A percentile compares a stretch with the other conserved stretches of the same genome.
These are phyloP conservation scores for Eucalyptus shirleyi DNA, from an alignment of 345 rosid species.

Conservation along the genomic window DNA sequence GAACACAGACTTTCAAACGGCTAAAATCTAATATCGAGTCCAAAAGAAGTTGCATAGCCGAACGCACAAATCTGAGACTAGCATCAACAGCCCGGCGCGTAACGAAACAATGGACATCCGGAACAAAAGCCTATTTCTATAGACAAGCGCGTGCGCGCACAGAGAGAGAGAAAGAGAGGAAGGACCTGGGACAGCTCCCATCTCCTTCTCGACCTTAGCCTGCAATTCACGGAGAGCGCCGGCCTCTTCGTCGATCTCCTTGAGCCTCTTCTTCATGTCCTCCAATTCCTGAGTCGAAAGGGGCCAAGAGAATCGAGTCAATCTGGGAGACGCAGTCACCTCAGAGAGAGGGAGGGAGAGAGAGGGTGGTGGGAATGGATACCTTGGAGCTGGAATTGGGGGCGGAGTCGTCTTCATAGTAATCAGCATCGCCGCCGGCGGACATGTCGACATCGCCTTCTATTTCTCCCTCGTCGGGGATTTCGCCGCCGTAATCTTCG, in stretches of 20 bases:
- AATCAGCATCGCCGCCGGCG: neutral
- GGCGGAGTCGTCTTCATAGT: slow-evolving; percentile 25
- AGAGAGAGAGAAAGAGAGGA: neutral
- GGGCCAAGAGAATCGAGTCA: neutral
- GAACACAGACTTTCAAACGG: neutral
- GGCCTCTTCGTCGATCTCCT: slow-evolving; percentile 97
- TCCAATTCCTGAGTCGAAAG: slow-evolving; percentile 60
- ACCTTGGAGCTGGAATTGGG: slow-evolving; percentile 65
- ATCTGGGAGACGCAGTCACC: neutral
- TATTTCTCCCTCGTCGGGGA: slow-evolving; percentile 1
- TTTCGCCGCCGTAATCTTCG: slow-evolving; percentile 8
- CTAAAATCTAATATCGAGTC: neutral
- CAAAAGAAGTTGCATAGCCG: neutral
- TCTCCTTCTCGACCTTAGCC: slow-evolving; percentile 98
- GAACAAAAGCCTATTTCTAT: neutral
- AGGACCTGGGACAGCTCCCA: slow-evolving; percentile 90
- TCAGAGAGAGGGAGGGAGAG: neutral
- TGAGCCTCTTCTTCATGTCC: slow-evolving; percentile 94
- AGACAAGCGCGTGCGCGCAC: neutral
- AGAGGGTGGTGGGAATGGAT: neutral
- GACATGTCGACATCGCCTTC: slow-evolving; percentile 2
- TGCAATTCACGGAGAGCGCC: slow-evolving; percentile 99
- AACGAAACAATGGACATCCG: neutral
- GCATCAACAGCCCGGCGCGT: neutral
- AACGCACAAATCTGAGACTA: neutral